Conservation (phyloP, 345 rosid species). For the Rhizophora apiculata region DNA sequence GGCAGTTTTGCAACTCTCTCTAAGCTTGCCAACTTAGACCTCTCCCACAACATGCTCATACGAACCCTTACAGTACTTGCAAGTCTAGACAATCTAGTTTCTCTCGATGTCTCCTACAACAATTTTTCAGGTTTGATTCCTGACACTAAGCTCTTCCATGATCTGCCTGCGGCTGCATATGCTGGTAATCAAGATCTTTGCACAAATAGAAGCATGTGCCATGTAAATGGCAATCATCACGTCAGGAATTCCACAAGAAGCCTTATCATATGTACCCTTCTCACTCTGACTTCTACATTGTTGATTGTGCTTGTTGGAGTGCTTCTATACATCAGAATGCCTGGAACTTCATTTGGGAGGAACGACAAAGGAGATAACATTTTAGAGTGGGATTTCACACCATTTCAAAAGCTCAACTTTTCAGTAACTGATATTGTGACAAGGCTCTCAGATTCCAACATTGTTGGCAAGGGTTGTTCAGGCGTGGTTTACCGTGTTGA, state of each 20-base stretch:
- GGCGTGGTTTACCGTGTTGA: conserved; percentile 69
- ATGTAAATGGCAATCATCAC: conserved; percentile 16
- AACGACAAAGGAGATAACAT: conserved; percentile 33
- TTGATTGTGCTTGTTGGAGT: conserved; percentile 34
- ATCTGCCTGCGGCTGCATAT: conserved; percentile 44
- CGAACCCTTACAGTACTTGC: conserved; percentile 42
- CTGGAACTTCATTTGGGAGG: conserved; percentile 21
- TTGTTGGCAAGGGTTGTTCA: conserved; percentile 62
- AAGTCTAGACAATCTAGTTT: conserved; percentile 59
- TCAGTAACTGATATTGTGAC: conserved; percentile 45
- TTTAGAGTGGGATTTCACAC: conserved; percentile 55
- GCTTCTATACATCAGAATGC: conserved; percentile 33
- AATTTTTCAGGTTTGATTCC: conserved; percentile 61
- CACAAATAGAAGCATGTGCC: conserved; percentile 38
- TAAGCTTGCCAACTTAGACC: conserved; percentile 59
- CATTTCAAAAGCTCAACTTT: conserved; percentile 65
- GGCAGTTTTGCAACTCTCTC: conserved; percentile 50
- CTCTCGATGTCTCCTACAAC: conserved; percentile 56
- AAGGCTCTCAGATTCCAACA: conserved; percentile 48
- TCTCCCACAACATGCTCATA: conserved; percentile 52
- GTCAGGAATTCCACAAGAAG: conserved; percentile 31
- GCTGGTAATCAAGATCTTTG: conserved; percentile 53
- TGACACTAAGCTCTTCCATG: conserved; percentile 50
- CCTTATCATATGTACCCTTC: conserved; percentile 37
- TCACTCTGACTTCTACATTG: conserved; percentile 37